Evolutionary conservation across 2,329 filamentous ascomycete species (phyloP), one percentile per base, ranked within the genome.

Genomic region (Diplocarpon mali): DNA sequence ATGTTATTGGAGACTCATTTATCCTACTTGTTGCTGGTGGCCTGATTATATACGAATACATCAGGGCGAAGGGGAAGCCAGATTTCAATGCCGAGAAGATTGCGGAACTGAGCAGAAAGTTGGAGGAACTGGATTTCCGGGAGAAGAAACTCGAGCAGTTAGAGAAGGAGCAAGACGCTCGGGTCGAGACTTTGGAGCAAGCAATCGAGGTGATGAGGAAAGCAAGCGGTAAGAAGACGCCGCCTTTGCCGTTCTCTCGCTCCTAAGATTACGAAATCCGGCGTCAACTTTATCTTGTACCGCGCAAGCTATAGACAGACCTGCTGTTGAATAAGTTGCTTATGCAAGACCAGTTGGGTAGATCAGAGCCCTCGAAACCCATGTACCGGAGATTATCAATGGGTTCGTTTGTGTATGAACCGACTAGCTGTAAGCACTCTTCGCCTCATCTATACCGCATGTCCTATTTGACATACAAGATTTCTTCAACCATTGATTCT

Each of bases 1-100:
- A 82, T 55, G 77, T 82, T 13, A 65, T 77, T 40, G 78, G 78
- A 34, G 78, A 82, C 52, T 64, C 67, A 13, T 82, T 82, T 57
- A 80, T 82, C 48, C 67, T 82, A 15, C 57, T 69, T 5, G 76
- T 82, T 20, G 78, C 76, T 6, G 65, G 67, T 12, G 69, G 62
- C 15, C 59, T 82, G 40, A 70, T 82, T 45, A 62, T 80, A 30
- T 82, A 76, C 60, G 78, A 82, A 62, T 79, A 75, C 51, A 73
- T 75, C 60, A 72, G 69, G 53, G 65, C 72, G 7, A 68, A 70
- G n/a, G 65, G 69, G 53, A 82, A 81, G 60, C 76, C 78, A 8
- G 78, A 82, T 53, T 52, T 64, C 43, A 78, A 75, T 54, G 64
- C 67, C 35, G 70, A 69, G 48, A 73, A 74, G 50, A 64, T 76